Conservation (phyloP, 805 yeast species). For the Yamadazyma scolyti region DNA sequence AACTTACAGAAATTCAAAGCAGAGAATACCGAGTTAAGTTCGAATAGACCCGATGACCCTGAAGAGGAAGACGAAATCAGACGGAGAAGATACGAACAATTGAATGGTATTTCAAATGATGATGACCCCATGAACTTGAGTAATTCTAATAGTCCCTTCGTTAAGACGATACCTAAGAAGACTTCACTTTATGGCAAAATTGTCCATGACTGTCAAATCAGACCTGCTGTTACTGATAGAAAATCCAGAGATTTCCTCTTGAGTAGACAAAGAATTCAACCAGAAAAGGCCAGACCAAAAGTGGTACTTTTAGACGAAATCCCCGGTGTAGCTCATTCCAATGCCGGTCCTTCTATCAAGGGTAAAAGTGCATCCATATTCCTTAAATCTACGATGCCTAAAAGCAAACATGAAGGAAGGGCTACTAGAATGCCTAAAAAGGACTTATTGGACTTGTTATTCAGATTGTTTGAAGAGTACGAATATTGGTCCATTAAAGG, state of each 20-base stretch:
- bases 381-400: slow-evolving; percentile 40
- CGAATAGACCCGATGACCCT: slow-evolving; percentile 10
- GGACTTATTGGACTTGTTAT: slow-evolving; percentile 82
- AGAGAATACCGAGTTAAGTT: slow-evolving; percentile 17
- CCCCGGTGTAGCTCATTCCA: slow-evolving; percentile 85
- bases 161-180: slow-evolving; percentile 83
- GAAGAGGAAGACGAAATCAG: slow-evolving; percentile 6
- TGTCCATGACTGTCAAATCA: slow-evolving; percentile 86
- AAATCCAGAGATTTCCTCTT: slow-evolving; percentile 61
- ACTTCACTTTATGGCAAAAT: slow-evolving; percentile 84
- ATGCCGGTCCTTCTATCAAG: slow-evolving; percentile 79
- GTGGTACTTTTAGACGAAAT: slow-evolving; percentile 71
- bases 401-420: slow-evolving; percentile 67
- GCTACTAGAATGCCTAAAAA: slow-evolving; percentile 93
- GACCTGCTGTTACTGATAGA: slow-evolving; percentile 71
- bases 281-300: slow-evolving; percentile 51
- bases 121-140: slow-evolving; percentile 28
- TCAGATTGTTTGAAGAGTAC: slow-evolving; percentile 87
- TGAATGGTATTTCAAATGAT: slow-evolving; percentile 18
- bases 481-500: slow-evolving; percentile 98
- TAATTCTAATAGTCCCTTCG: slow-evolving; percentile 66
- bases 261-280: slow-evolving; percentile 49
- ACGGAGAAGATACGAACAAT: slow-evolving; percentile 3
- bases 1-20: slow-evolving; percentile 62
- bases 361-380: slow-evolving; percentile 60